phyloP scores from a whole-genome alignment of 148 eudicot species.

The Nyssa sinensis region DNA sequence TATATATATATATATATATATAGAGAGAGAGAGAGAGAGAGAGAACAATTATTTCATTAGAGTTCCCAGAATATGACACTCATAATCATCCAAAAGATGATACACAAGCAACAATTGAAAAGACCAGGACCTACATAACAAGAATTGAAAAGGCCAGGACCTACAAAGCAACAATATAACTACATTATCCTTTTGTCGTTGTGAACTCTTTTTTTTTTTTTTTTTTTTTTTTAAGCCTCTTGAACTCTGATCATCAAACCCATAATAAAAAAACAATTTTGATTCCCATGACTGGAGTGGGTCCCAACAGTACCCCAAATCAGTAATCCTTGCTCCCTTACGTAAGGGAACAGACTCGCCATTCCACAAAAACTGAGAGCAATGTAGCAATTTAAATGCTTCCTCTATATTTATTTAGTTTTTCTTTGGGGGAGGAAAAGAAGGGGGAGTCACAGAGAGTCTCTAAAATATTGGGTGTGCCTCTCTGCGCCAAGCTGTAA shows the following conservation, averaged over 20 bases:
- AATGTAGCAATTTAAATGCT: not conserved
- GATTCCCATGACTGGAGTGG: not conserved
- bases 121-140: conserved; percentile 1
- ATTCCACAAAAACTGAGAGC: not conserved
- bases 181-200: not conserved
- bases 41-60: not conserved
- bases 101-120: not conserved
- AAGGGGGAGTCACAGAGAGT: too few relatives aligned
- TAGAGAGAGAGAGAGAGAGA: too few relatives aligned
- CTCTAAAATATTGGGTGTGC: too few relatives aligned
- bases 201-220: too few relatives aligned
- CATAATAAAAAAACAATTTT: not conserved
- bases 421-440: not conserved
- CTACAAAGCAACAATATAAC: not conserved
- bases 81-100: conserved; percentile 2
- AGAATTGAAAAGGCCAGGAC: not conserved
- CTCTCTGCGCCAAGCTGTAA: too few relatives aligned
- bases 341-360: not conserved
- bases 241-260: not conserved
- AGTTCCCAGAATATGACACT: not conserved
- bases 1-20: too few relatives aligned
- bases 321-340: not conserved
- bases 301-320: not conserved
- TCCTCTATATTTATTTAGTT: not conserved
- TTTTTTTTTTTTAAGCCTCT: too few relatives aligned